Base-by-base conservation (phyloP, 345 rosid species). In the Moricandia moricandioides region DNA sequence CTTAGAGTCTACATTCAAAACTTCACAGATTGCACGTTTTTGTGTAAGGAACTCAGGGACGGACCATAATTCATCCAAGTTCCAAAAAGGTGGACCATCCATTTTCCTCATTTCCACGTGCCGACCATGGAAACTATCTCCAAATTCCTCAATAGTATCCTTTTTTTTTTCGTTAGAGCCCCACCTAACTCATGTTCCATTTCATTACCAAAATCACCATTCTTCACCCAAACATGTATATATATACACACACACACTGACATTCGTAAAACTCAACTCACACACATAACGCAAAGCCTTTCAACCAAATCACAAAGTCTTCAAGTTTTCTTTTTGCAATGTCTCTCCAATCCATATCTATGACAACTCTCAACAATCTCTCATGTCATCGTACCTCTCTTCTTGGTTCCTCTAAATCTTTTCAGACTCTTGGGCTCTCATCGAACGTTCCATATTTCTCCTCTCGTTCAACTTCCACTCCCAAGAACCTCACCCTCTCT, bases 311-410 rank as follows among this genome's bases (percentile, higher is more conserved):
- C 60, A 33, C 14, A 21, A 34, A 51, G 29, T 29, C 26, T 37
- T 8, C 17, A 17, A 62, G 30, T 18, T 27, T 31, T 9, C 30
- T 33, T 8, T 11, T 5, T 29, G 30, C 73, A 6, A 78, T 65
- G 76, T 78, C 76, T 51, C 30, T 71, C 3, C 47, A 78, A 47
- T 65, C 81, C 5, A 51, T 78, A 35, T 71, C 81, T 59, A 7
- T 60, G 67, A 59, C 69, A 26, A 51, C 45, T 78, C 76, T 70
- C 17, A 70, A 49, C 71, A 77, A 21, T 65, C 65, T 73, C 54
- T 68, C 78, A 6, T 39, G 31, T 39, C 73, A 73, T 17, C 78
- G 62, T 7, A 73, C 34, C 43, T 68, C 82, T 62, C 16, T 73
- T 62, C 61, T 72, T 0, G 66, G 82, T 21, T 68, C 68, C 70